Conservation (phyloP, 345 rosid genomes). For the Euclidium syriacum region DNA sequence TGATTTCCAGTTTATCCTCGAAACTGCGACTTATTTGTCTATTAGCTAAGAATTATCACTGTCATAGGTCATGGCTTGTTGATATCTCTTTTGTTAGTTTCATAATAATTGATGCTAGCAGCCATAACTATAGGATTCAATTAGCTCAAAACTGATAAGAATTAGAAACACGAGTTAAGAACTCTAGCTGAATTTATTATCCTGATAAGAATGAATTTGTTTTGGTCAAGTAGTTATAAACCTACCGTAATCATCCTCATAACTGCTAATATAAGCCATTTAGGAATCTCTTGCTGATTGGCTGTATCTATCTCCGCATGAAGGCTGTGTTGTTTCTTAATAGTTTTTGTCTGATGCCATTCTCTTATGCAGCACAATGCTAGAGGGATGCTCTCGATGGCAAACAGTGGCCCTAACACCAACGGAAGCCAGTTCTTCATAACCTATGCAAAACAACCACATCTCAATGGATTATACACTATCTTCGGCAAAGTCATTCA, state of each 20-base stretch:
- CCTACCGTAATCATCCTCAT: neutral
- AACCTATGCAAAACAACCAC: conserved; percentile 84
- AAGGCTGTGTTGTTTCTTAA: neutral
- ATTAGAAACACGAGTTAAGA: neutral
- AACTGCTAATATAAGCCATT: neutral
- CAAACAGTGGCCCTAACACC: conserved; percentile 96
- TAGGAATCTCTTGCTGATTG: neutral
- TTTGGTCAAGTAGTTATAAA: neutral
- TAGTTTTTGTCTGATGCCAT: neutral
- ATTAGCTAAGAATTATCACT: no score
- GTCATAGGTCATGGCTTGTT: neutral
- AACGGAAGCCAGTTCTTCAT: conserved; percentile 96
- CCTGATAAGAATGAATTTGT: neutral
- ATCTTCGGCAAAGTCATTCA: conserved; percentile 93
- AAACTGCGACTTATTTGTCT: no score
- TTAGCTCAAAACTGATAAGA: neutral
- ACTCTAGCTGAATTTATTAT: neutral
- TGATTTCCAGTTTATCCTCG: neutral
- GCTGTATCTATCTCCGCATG: neutral
- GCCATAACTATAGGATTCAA: neutral
- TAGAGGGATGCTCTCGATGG: conserved; percentile 90
- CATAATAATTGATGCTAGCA: neutral
- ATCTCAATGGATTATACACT: conserved; percentile 93
- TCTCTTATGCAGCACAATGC: conserved; percentile 71
- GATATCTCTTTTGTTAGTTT: neutral